These are phyloP conservation scores for Mycogone perniciosa DNA, from an alignment of 2,329 filamentous ascomycete genomes.

Conservation along the genomic window DNA sequence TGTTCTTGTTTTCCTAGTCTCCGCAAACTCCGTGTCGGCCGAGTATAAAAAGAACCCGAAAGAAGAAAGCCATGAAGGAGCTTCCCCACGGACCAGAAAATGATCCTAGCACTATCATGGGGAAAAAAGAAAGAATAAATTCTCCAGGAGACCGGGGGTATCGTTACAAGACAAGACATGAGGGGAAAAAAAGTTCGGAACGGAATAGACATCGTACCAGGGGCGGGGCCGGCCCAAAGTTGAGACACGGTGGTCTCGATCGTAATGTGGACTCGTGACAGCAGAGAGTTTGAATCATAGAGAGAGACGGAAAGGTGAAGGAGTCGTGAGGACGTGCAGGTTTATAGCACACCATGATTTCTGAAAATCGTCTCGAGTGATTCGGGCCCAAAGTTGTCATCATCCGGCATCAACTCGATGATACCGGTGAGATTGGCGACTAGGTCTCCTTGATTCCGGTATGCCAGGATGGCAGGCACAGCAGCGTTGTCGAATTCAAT, in stretches of 20 bases:
- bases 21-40: conserved; percentile 9
- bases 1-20: neutral
- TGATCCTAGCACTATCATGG: neutral
- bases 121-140: neutral
- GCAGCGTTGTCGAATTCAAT: conserved; percentile 90
- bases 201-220: neutral
- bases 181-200: neutral
- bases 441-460: conserved; percentile 79
- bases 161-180: conserved; percentile 17
- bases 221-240: conserved; percentile 1
- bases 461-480: conserved; percentile 82
- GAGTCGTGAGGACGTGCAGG: neutral
- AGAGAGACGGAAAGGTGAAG: neutral
- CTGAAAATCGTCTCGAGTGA: conserved; percentile 47
- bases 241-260: neutral
- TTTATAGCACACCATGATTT: conserved; percentile 47
- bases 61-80: neutral
- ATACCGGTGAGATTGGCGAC: conserved; percentile 86
- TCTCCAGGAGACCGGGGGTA: conserved; percentile 15
- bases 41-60: neutral
- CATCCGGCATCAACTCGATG: conserved; percentile 74
- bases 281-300: neutral
- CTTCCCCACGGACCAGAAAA: neutral
- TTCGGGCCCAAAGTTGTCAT: conserved; percentile 51
- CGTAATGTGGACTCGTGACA: neutral